Percentiles rank a stretch among this genome's conserved stretches.
Conservation (phyloP, 805 yeast genomes). For the Brettanomyces nanus region DNA sequence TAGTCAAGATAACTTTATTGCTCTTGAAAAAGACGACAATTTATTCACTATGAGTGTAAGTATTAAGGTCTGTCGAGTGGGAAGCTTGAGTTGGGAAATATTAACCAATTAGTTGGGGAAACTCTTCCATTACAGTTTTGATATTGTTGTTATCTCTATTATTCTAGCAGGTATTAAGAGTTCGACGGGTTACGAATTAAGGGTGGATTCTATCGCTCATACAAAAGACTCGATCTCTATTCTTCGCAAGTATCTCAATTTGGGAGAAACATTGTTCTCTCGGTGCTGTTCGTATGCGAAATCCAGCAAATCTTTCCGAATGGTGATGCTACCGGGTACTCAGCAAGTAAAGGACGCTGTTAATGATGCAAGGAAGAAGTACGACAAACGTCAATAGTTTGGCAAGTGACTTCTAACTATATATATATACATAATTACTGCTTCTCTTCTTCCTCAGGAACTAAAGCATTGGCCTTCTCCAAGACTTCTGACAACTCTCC, state of each 20-base stretch:
- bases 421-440: neutral
- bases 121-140: conserved; percentile 65
- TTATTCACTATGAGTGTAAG: neutral
- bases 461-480: conserved; percentile 69
- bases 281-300: conserved; percentile 36
- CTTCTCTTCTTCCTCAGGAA: conserved; percentile 68
- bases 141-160: conserved; percentile 70
- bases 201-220: conserved; percentile 29
- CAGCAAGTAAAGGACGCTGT: conserved; percentile 4
- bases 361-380: neutral
- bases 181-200: conserved; percentile 57
- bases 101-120: conserved; percentile 41
- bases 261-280: conserved; percentile 58
- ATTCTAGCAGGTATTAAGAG: conserved; percentile 80
- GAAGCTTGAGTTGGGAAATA: too few relatives aligned
- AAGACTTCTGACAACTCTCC: conserved; percentile 88
- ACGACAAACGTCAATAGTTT: too few relatives aligned
- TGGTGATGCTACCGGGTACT: conserved; percentile 19
- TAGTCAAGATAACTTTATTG: too few relatives aligned
- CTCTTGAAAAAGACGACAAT: too few relatives aligned
- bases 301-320: conserved; percentile 41
- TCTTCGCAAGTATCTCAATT: conserved; percentile 42
- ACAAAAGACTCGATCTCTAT: conserved; percentile 33
- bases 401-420: too few relatives aligned
- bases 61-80: too few relatives aligned